A percentile compares a stretch with the other conserved stretches of the same genome.
Conservation (phyloP, 108 stramenopile species). For the Licmophora abbreviata region DNA sequence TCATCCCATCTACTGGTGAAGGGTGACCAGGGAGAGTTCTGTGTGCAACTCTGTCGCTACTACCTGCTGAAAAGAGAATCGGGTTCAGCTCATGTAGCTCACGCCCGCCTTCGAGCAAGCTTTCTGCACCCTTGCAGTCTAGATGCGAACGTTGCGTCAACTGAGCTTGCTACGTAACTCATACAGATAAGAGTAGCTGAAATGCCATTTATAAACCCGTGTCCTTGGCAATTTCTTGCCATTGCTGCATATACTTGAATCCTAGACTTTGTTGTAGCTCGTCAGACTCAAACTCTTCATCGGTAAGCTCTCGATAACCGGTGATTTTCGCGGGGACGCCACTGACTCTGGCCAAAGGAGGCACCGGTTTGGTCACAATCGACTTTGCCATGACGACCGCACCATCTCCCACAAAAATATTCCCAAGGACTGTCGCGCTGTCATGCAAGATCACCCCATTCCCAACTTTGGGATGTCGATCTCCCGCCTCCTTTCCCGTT, state of each 20-base stretch:
- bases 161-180: no score
- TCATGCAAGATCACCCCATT: constrained; percentile 70
- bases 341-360: constrained; percentile 41
- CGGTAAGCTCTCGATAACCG: constrained; percentile 23
- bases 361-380: constrained; percentile 68
- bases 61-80: no score
- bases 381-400: constrained; percentile 67
- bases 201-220: no score
- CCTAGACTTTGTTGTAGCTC: constrained; percentile 20
- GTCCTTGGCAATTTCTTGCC: constrained; percentile 15
- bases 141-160: no score
- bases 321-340: constrained; percentile 67
- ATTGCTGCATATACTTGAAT: constrained; percentile 26
- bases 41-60: no score
- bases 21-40: no score
- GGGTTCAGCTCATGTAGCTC: no score
- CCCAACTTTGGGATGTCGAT: constrained; percentile 89
- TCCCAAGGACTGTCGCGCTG: constrained; percentile 77
- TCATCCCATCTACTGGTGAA: no score
- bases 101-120: no score
- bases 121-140: no score
- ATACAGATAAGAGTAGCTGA: no score
- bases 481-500: constrained; percentile 84
- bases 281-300: constrained; percentile 32
- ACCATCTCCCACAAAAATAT: constrained; percentile 82